Evolutionary conservation across 495 filamentous ascomycete species (phyloP).

Genomic region (Schizothecium vesticola): DNA sequence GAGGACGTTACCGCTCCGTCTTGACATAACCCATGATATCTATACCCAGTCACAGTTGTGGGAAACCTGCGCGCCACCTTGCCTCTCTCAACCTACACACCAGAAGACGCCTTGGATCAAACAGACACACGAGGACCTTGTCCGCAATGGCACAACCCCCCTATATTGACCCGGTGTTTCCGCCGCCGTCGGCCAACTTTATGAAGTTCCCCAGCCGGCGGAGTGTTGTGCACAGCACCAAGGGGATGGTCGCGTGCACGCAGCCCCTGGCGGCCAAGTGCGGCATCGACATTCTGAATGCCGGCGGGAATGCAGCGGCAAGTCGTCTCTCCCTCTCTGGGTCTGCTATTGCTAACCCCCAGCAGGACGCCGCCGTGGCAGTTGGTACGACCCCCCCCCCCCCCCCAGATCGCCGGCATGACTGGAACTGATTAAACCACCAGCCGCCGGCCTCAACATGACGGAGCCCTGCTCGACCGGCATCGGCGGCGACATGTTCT

Average conservation of each 20-base stretch:
- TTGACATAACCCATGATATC: neutral
- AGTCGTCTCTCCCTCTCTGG: constrained; percentile 22
- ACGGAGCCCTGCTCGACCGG: constrained; percentile 91
- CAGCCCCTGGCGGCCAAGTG: constrained; percentile 88
- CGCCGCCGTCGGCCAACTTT: constrained; percentile 54
- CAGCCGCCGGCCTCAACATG: constrained; percentile 82
- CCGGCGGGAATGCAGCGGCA: constrained; percentile 91
- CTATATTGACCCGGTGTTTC: constrained; percentile 50
- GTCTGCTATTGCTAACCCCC: constrained; percentile 4
- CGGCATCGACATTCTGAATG: constrained; percentile 73
- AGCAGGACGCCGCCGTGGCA: constrained; percentile 87
- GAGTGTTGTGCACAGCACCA: constrained; percentile 87
- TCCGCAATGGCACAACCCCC: constrained; percentile 14
- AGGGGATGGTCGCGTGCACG: constrained; percentile 87
- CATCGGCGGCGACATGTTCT: constrained; percentile 99
- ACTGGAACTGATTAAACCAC: neutral
- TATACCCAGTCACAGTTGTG: no score
- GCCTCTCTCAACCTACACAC: no score
- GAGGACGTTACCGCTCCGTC: no score
- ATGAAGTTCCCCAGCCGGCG: constrained; percentile 75
- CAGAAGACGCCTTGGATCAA: no score
- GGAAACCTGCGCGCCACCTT: no score
- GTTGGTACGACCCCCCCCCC: constrained; percentile 24
- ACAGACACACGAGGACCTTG: no score
- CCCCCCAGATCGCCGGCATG: neutral